Conservation (phyloP, 495 filamentous ascomycete genomes). For the Tuber brumale region DNA sequence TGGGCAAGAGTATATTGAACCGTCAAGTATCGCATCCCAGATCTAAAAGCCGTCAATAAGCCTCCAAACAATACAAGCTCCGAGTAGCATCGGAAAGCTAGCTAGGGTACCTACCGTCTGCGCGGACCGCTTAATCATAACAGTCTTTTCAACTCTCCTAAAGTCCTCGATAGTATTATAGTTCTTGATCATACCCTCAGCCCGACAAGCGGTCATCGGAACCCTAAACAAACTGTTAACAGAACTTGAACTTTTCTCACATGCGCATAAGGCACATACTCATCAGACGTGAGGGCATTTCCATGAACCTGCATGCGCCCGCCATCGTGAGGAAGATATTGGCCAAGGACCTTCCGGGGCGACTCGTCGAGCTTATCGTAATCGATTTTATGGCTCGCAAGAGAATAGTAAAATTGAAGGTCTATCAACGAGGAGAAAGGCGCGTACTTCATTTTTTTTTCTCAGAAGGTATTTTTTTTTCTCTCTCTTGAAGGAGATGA, state of each 20-base stretch:
- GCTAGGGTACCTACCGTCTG: conserved; percentile 58
- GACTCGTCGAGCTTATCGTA: conserved; percentile 94
- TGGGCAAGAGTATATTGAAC: conserved; percentile 88
- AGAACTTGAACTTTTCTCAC: conserved; percentile 15
- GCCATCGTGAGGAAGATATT: conserved; percentile 79
- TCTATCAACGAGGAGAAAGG: conserved; percentile 91
- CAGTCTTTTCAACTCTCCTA: conserved; percentile 62
- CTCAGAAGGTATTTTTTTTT: not conserved
- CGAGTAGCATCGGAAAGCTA: not conserved
- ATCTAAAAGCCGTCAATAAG: conserved; percentile 52
- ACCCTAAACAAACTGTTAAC: conserved; percentile 49
- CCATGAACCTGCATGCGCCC: conserved; percentile 82
- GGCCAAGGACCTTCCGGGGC: conserved; percentile 72
- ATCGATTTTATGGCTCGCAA: conserved; percentile 86
- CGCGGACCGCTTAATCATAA: conserved; percentile 65
- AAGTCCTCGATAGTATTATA: conserved; percentile 95
- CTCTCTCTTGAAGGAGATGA: not conserved
- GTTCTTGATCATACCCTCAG: conserved; percentile 91
- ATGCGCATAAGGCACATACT: conserved; percentile 52
- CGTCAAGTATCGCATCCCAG: conserved; percentile 94
- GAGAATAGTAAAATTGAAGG: conserved; percentile 82
- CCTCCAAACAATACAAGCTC: conserved; percentile 9
- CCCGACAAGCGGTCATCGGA: conserved; percentile 64
- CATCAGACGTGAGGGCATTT: conserved; percentile 70
- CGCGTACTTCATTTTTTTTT: conserved; percentile 56